Conservation (phyloP, 2,329 filamentous ascomycete species). For the Aspergillus fijiensis region DNA sequence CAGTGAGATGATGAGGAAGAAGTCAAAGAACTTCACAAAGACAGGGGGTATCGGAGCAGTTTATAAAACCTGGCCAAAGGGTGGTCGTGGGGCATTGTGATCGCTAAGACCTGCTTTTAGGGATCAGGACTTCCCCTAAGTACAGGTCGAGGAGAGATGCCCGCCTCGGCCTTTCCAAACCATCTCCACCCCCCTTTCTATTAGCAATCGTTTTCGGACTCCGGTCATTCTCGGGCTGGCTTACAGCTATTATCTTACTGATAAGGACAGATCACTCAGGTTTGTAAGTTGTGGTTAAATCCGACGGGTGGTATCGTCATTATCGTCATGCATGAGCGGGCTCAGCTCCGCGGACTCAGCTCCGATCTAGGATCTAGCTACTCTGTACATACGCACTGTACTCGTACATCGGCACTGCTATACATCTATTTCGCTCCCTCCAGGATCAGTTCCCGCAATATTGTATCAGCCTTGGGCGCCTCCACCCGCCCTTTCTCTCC, state of each 20-base stretch:
- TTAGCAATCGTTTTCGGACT: slow-evolving; percentile 21
- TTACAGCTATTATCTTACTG: too few relatives aligned
- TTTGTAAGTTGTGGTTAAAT: too few relatives aligned
- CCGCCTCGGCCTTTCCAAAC: slow-evolving; percentile 26
- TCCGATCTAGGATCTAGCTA: background rate
- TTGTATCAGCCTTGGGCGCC: slow-evolving; percentile 56
- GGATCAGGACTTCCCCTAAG: slow-evolving; percentile 48
- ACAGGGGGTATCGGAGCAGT: too few relatives aligned
- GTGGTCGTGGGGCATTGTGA: slow-evolving; percentile 18
- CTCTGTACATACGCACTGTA: background rate
- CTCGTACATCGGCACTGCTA: background rate
- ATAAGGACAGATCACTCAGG: too few relatives aligned
- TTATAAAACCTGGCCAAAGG: background rate
- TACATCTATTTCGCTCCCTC: slow-evolving; percentile 11
- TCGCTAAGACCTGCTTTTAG: slow-evolving; percentile 51
- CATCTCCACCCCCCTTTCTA: slow-evolving; percentile 26
- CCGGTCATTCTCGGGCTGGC: too few relatives aligned
- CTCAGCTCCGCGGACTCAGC: too few relatives aligned
- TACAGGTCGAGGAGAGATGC: slow-evolving; percentile 48
- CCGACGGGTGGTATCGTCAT: slow-evolving; percentile 27
- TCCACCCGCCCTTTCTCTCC: slow-evolving; percentile 63
- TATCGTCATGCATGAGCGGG: background rate
- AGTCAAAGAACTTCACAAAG: too few relatives aligned
- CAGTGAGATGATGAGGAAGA: background rate
- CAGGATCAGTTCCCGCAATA: slow-evolving; percentile 52